Evolutionary conservation across 1,139 yeast species (phyloP).

Genomic region (Suhomyces terraborum): DNA sequence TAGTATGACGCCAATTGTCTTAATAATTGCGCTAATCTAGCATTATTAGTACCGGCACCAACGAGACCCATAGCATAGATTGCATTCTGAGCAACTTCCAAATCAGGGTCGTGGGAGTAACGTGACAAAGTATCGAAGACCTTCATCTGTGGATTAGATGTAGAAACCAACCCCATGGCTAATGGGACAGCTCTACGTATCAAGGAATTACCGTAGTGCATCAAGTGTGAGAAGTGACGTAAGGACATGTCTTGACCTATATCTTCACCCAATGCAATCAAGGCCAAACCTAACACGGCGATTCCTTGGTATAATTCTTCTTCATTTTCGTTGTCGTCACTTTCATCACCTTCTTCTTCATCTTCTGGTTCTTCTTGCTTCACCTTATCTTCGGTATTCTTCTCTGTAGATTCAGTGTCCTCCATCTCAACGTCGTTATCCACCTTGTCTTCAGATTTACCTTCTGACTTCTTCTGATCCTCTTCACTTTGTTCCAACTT

Average conservation of each 20-base stretch:
- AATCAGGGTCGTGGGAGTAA: constrained; percentile 93
- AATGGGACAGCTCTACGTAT: constrained; percentile 95
- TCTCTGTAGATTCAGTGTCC: constrained; percentile 33
- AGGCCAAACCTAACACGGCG: constrained; percentile 92
- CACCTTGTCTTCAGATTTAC: constrained; percentile 19
- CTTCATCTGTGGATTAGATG: constrained; percentile 95
- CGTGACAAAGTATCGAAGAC: constrained; percentile 95
- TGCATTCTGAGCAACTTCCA: constrained; percentile 93
- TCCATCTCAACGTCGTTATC: constrained; percentile 27
- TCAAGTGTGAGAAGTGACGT: constrained; percentile 94
- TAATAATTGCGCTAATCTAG: constrained; percentile 92
- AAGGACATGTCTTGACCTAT: constrained; percentile 97
- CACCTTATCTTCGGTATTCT: constrained; percentile 25
- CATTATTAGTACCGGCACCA: constrained; percentile 98
- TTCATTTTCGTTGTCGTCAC: constrained; percentile 41
- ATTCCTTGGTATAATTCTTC: constrained; percentile 80
- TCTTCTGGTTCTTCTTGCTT: constrained; percentile 26
- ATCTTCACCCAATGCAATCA: constrained; percentile 96
- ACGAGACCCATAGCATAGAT: constrained; percentile 97
- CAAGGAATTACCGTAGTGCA: constrained; percentile 95
- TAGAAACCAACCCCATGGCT: constrained; percentile 94
- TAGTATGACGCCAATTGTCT: constrained; percentile 95
- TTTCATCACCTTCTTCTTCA: constrained; percentile 29
- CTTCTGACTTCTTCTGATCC: constrained; percentile 26
- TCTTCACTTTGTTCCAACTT: constrained; percentile 42